Conservation (phyloP, 441 rosid species). For the Breynia disticha region DNA sequence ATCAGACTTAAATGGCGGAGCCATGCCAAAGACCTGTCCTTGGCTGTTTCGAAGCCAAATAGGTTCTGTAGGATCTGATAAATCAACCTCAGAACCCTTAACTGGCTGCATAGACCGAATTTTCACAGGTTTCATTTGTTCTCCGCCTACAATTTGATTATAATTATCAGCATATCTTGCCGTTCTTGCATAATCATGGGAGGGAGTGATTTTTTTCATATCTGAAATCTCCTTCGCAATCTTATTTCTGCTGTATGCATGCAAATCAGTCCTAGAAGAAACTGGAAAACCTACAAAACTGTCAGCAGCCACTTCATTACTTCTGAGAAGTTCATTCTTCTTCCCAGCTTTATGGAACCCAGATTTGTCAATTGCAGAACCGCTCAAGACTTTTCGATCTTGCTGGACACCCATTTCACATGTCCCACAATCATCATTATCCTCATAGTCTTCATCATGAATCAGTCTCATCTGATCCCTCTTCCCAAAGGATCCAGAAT, state of each 20-base stretch:
- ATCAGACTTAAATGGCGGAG: slow-evolving; percentile 44
- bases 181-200: slow-evolving; percentile 31
- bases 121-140: slow-evolving; percentile 50
- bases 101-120: slow-evolving; percentile 21
- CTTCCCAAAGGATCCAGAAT: slow-evolving; percentile 34
- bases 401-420: slow-evolving; percentile 48
- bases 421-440: slow-evolving; percentile 46
- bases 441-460: slow-evolving; percentile 28
- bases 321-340: slow-evolving; percentile 39
- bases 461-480: slow-evolving; percentile 36
- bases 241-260: slow-evolving; percentile 34
- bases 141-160: slow-evolving; percentile 36
- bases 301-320: slow-evolving; percentile 36
- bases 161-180: slow-evolving; percentile 34
- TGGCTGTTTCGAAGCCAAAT: slow-evolving; percentile 40
- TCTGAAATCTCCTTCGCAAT: slow-evolving; percentile 27
- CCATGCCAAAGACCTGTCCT: slow-evolving; percentile 39
- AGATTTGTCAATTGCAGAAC: slow-evolving; percentile 31
- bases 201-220: slow-evolving; percentile 23
- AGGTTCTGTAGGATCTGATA: slow-evolving; percentile 32
- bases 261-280: slow-evolving; percentile 43
- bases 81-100: slow-evolving; percentile 48
- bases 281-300: slow-evolving; percentile 45
- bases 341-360: slow-evolving; percentile 43
- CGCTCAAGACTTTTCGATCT: slow-evolving; percentile 27